A percentile compares a stretch with the other conserved stretches of the same genome.
These are phyloP conservation scores for Glomus cerebriforme DNA, from an alignment of 192 early-diverging fungal genomes.

Conservation along the genomic window DNA sequence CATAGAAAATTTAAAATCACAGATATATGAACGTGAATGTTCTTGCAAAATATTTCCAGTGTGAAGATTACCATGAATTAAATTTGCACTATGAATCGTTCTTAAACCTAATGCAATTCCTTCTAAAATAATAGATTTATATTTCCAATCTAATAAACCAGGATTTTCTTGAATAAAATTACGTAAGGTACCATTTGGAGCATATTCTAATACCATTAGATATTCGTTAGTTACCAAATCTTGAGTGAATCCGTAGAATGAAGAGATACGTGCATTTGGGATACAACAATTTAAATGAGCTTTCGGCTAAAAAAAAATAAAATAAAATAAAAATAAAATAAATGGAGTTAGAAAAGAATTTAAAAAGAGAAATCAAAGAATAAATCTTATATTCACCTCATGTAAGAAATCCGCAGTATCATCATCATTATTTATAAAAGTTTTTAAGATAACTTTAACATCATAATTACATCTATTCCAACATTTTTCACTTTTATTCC, in stretches of 20 bases:
- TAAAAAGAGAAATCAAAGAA: too few species aligned
- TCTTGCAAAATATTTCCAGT: conserved; percentile 17
- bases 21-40: conserved; percentile 1
- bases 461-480: neutral
- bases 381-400: neutral
- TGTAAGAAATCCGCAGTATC: neutral
- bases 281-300: neutral
- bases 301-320: neutral
- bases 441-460: neutral
- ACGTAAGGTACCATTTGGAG: conserved; percentile 37
- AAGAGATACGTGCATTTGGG: neutral
- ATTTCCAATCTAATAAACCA: conserved; percentile 27
- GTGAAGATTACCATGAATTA: conserved; percentile 42
- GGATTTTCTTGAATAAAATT: conserved; percentile 39
- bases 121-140: conserved; percentile 34
- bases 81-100: conserved; percentile 41
- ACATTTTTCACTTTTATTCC: neutral
- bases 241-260: conserved; percentile 2
- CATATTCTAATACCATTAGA: conserved; percentile 42
- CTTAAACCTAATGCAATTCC: conserved; percentile 40
- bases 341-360: neutral
- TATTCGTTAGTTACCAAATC: conserved; percentile 30
- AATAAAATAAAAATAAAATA: too few species aligned
- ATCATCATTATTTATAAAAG: neutral
- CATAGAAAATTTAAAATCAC: conserved; percentile 38